These are phyloP conservation scores for Stephania cephalantha DNA, from an alignment of 164 flowering plant species.

Conservation along the genomic window DNA sequence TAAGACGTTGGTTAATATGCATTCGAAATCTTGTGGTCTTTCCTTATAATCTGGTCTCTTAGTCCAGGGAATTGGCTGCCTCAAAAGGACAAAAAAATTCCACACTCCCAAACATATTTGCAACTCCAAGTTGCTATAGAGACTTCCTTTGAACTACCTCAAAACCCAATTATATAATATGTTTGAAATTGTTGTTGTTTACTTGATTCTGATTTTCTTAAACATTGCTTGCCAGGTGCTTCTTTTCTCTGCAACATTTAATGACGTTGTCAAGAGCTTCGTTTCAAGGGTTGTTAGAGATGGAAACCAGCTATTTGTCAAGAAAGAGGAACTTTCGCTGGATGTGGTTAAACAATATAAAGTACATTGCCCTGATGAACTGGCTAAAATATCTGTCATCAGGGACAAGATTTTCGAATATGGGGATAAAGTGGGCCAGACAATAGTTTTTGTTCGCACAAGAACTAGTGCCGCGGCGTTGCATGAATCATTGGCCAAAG, in stretches of 20 bases:
- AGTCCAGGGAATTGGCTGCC: not conserved
- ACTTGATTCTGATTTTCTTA: not conserved
- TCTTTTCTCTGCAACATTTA: conserved; percentile 89
- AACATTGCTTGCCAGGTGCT: conserved; percentile 50
- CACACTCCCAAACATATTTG: not conserved
- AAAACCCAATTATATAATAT: not conserved
- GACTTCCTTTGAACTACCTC: not conserved
- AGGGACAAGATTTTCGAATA: conserved; percentile 66
- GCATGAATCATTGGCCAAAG: conserved; percentile 42
- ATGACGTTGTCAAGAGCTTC: conserved; percentile 71
- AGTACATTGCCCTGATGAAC: conserved; percentile 76
- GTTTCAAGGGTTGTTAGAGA: conserved; percentile 57
- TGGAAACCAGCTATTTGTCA: conserved; percentile 79
- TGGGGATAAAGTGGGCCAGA: conserved; percentile 81
- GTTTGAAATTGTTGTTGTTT: not conserved
- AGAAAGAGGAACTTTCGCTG: conserved; percentile 83
- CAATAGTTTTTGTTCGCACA: conserved; percentile 76
- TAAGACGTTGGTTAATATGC: no score
- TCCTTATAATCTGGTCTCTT: no score
- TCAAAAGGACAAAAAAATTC: not conserved
- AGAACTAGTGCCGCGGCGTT: conserved; percentile 49
- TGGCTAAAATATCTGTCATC: conserved; percentile 51
- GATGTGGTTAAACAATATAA: conserved; percentile 90
- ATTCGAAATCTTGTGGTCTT: no score
- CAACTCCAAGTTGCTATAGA: not conserved